Evolutionary conservation across 2,329 filamentous ascomycete genomes (phyloP), one percentile per base, ranked within the genome.

Genomic region (Fusarium heterosporum): DNA sequence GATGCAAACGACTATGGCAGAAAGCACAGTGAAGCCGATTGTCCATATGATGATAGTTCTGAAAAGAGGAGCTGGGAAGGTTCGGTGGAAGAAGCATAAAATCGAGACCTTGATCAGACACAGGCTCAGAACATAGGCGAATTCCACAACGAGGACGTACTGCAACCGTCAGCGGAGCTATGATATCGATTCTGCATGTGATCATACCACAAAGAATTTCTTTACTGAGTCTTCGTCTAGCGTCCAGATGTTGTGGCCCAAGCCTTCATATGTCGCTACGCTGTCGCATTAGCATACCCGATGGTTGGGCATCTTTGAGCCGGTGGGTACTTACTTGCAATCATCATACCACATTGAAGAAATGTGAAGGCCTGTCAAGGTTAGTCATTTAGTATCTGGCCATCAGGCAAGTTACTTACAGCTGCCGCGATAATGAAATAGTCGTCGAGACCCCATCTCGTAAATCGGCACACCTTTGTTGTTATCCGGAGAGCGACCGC

Each of bases 181-280:
- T 0, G 4, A 4, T 0, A 3, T 36, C 0, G 5, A 0, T 2
- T 5, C 2, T 1, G 4, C n/a, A 0, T 1, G 1, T 14, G 0
- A 8, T 4, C 57, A 6, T 36, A 61, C 57, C 1, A 41, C 13
- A 1, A n/a, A 25, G 11, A 61, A 61, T 0, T 2, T 61, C 1
- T 40, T 41, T 1, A 61, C 29, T 2, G 46, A 39, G 0, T 5
- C 3, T 13, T 46, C 46, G 2, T 30, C 4, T 0, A 61, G 17
- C 1, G 22, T 34, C 57, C 57, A 61, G 0, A 52, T 32, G 4
- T 61, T 45, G 1, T 14, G 32, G 0, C 57, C 57, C 5, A 61
- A 1, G 0, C 57, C 57, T 0, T 25, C 14, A 2, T 22, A 53
- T 0, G 57, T 61, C 57, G 61, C 57, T 60, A 0, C 1, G 1